Percentiles rank a stretch among this genome's conserved stretches.
phyloP scores from a whole-genome alignment of 2,329 filamentous ascomycete genomes.

The Endoconidiophora polonica region DNA sequence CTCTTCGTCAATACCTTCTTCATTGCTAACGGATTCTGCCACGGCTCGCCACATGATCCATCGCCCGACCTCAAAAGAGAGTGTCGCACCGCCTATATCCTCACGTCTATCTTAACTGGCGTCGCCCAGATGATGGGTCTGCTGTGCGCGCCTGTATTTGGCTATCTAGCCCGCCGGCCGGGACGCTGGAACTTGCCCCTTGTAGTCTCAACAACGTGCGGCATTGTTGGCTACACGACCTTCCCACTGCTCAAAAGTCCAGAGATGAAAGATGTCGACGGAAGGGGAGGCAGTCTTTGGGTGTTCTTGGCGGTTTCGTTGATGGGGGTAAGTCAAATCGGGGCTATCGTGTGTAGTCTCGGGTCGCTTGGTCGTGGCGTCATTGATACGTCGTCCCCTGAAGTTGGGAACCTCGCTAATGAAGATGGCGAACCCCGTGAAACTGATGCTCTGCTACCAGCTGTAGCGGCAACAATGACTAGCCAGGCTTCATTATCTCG shows the following conservation, averaged over 20 bases:
- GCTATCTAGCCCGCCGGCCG: slow-evolving; percentile 60
- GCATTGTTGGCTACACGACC: slow-evolving; percentile 58
- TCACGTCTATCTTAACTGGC: slow-evolving; percentile 75
- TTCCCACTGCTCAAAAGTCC: slow-evolving; percentile 67
- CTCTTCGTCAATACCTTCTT: slow-evolving; percentile 87
- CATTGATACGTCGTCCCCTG: slow-evolving; percentile 22
- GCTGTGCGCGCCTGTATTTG: slow-evolving; percentile 71
- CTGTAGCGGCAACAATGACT: too few relatives aligned
- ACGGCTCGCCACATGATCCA: slow-evolving; percentile 44
- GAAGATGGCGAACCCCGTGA: slow-evolving; percentile 25
- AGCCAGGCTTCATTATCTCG: slow-evolving; percentile 22
- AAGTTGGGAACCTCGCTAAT: too few relatives aligned
- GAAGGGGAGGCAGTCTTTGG: slow-evolving; percentile 46
- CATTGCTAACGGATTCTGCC: slow-evolving; percentile 63
- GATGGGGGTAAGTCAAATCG: slow-evolving; percentile 86
- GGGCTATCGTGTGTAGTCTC: slow-evolving; percentile 90
- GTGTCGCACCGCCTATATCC: slow-evolving; percentile 72
- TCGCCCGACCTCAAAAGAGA: slow-evolving; percentile 65
- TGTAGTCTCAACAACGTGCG: slow-evolving; percentile 51
- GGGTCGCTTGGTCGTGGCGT: slow-evolving; percentile 72
- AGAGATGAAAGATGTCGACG: slow-evolving; percentile 47
- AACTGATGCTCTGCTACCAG: not conserved
- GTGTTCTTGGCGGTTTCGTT: slow-evolving; percentile 66
- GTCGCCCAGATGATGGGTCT: slow-evolving; percentile 77
- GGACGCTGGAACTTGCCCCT: slow-evolving; percentile 56